phyloP scores from a whole-genome alignment of 805 yeast species.

The Teunomyces cretensis region DNA sequence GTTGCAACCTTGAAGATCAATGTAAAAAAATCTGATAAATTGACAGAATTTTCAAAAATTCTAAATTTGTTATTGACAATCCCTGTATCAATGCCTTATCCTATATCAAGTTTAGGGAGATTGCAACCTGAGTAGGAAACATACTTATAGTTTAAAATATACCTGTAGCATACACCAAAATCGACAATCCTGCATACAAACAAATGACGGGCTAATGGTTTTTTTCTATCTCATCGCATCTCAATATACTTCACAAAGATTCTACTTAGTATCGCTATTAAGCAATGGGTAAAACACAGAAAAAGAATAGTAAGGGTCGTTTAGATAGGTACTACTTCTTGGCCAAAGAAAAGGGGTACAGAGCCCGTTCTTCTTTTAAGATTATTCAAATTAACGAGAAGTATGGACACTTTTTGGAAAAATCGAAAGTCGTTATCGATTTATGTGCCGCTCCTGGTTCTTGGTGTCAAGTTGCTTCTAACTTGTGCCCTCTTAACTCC shows the following conservation, averaged over 20 bases:
- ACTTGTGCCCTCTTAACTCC: constrained; percentile 88
- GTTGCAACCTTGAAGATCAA: no score
- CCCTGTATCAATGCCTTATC: no score
- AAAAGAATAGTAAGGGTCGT: constrained; percentile 98
- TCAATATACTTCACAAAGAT: neutral
- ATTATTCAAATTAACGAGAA: constrained; percentile 93
- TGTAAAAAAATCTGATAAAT: no score
- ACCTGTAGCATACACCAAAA: no score
- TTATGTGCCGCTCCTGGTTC: constrained; percentile 99
- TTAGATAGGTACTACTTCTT: constrained; percentile 93
- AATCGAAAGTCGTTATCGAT: constrained; percentile 94
- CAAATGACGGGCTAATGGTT: neutral
- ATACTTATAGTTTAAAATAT: no score
- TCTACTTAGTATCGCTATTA: neutral
- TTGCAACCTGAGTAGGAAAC: no score
- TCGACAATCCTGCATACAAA: neutral
- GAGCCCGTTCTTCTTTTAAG: constrained; percentile 98
- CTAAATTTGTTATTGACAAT: neutral
- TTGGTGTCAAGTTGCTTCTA: constrained; percentile 99
- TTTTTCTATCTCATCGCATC: constrained; percentile 7
- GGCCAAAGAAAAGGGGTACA: constrained; percentile 96
- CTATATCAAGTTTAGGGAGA: no score
- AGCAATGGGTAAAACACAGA: constrained; percentile 87
- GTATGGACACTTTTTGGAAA: constrained; percentile 91
- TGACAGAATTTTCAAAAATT: neutral